Base-by-base conservation (phyloP, 148 eudicot species). In the Heliosperma pusillum region DNA sequence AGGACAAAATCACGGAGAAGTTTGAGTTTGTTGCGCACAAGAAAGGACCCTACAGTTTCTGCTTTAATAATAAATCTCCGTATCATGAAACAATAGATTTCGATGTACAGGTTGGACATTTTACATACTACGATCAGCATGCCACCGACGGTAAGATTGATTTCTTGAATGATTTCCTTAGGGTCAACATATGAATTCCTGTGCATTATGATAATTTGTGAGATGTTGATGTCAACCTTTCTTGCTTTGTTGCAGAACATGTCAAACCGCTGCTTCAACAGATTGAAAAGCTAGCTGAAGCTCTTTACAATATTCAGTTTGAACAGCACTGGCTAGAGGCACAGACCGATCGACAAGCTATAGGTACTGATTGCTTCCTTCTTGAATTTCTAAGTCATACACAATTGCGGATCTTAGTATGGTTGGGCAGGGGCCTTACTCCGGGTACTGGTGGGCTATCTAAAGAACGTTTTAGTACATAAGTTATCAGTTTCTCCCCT, bases 291-390 rank as follows among this genome's bases (percentile, higher is more conserved):
- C 74, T 95, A 74, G 90, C 86, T 70, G 91, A 92, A 80, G 93
- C 97, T 83, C 81, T 95, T 45, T 88, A 95, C 87, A 88, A 89
- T 82, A 89, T 95, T 79, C 97, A 89, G 84, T 95, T 90, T 80
- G 98, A 92, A 81, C 98, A 95, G 88, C 97, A 95, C 73, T 95
- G 91, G 93, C 85, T 95, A 2, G 90, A 89, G 81, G 98, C 98
- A 69, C 92, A 92, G 77, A 92, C 97, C 33, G 91, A 92, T 58
- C 96, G 93, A n/a, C 98, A 95, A 85, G 91, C 93, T 58, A 73
- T 87, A 80, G 93, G 98, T 95, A 88, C 64, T 68, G 11, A 0
- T 45, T 58, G 21, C 69, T 64, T 33, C 66, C 33, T 3, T 17
- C 40, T 29, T 63, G 17, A 47, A 47, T 36, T 36, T 36, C 42